Evolutionary conservation across 2,329 filamentous ascomycete genomes (phyloP), one percentile per base, ranked within the genome.

Genomic region (Colletotrichum aenigma): DNA sequence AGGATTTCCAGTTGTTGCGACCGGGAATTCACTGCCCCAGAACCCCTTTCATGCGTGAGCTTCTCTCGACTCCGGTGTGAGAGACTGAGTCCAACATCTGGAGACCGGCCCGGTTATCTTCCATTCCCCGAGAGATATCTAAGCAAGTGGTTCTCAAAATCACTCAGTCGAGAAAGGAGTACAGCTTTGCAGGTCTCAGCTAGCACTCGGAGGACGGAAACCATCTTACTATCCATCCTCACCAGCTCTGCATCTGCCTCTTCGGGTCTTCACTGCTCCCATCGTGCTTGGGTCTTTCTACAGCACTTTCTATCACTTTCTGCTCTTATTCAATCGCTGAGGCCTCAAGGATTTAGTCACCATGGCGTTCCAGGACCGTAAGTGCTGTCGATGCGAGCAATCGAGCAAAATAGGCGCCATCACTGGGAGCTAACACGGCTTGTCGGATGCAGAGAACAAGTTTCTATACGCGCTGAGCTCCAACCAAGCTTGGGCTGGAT

Each of bases 401-500:
- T 9, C 15, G 15, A 61, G 8, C 58, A 61, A 61, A 32, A 61
- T n/a, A 48, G 38, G 38, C 38, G 38, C 38, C 38, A 48, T 48
- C 18, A 21, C 18, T 32, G 16, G n/a, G 15, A 26, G 52, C 75
- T 77, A 21, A 77, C 55, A 13, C 24, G 43, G 16, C 4, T 15
- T 34, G 26, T 38, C 38, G 7, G 21, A 43, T 78, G 55, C 81
- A 87, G 86, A 88, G 87, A 91, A 93, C 84, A 86, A 87, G 76
- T 93, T 93, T 81, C 86, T 89, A 79, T 89, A 90, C 81, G 91
- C 92, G 76, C 84, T 96, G 80, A 89, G 89, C 85, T 91, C 90
- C 79, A 96, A 96, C 86, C 90, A 91, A 78, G 88, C 92, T 78
- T 96, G 94, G 93, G 92, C 93, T 48, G 87, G 89, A 74, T 91